Base-by-base conservation (phyloP, 2,329 filamentous ascomycete genomes). In the Epichloe baconii region DNA sequence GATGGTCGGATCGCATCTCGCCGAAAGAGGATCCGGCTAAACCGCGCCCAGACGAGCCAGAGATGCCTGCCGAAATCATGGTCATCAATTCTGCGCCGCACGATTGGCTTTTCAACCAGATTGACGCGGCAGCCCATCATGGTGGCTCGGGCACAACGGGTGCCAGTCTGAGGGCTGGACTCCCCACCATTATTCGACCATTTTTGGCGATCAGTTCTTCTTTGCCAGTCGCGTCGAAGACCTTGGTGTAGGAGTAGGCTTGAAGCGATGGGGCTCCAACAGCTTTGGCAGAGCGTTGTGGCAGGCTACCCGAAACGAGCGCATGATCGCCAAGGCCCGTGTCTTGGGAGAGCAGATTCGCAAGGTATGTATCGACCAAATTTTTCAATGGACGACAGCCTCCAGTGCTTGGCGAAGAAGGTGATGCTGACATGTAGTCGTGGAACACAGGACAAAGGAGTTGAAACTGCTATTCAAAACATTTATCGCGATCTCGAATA, bases 191-290 rank as follows among this genome's bases (percentile, higher is more conserved):
- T 56, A 86, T 97, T 63, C 87, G 91, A 54, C 93, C 93, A 0
- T 98, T 97, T 72, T 98, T 63, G 93, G 93, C 5, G 93, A 98
- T 61, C 93, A 98, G 64, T 96, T 86, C 74, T 98, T 98, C 73
- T 97, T 95, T 60, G 93, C 89, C 6, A 80, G 77, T 34, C 79
- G 93, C 4, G 86, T 97, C 1, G 89, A 97, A 65, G 91, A 97
- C 61, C 74, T 98, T 5, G 91, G 93, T 0, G 93, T 97, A 2
- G 93, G 93, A 0, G 83, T 95, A 19, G 88, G 84, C 62, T 75
- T 98, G 59, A 89, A 86, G 72, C 93, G 88, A 67, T 81, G 95
- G 72, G 94, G 93, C 21, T 84, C 87, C n/a, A 85, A 80, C 57
- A 79, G 84, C 38, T 91, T 98, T 59, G 86, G 88, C 15, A 77